Evolutionary conservation across 108 stramenopile species (phyloP), one percentile per base, ranked within the genome.

Genomic region (Nannochloropsis salina): DNA sequence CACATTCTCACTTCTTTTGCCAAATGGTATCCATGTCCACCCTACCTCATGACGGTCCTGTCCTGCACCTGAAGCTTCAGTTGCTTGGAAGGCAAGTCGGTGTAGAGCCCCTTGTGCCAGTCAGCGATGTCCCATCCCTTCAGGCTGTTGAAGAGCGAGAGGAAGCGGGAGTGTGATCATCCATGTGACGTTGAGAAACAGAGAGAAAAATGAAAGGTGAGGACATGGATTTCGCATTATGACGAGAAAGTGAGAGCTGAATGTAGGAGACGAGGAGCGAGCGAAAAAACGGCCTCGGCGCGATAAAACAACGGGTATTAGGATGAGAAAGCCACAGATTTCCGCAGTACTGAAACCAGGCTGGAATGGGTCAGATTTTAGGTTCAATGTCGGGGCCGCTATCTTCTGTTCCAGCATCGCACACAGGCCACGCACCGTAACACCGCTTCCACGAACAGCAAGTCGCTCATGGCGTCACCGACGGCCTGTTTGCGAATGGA

Each of bases 381-480:
- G 31, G 31, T 31, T 31, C 1, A 31, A 31, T 31, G 31, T 31
- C 31, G 31, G 31, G 31, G 31, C 31, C 31, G 31, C 31, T 31
- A 31, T 31, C 31, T 31, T 31, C 31, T 31, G 31, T 31, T 31
- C 31, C 31, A 31, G 0, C 31, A 0, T 31, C 31, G 31, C 31
- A 31, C 31, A 31, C 31, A 31, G 31, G 1, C 31, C 31, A 31
- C 47, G 10, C 15, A 45, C 45, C 83, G 83, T 74, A 98, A 92
- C 42, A 95, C 93, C 42, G 95, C 95, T 91, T 97, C 96, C 20
- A 94, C 94, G 87, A 96, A 88, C n/a, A 99, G 90, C 88, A 97
- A 83, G 90, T 98, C 98, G 83, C 94, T 95, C 85, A 98, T 83
- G 40, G 99, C 99, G 93, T 98, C 98, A 20, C 99, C 99, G 8